phyloP scores from a whole-genome alignment of 2,329 filamentous ascomycete species.

The Colletotrichum sp. region DNA sequence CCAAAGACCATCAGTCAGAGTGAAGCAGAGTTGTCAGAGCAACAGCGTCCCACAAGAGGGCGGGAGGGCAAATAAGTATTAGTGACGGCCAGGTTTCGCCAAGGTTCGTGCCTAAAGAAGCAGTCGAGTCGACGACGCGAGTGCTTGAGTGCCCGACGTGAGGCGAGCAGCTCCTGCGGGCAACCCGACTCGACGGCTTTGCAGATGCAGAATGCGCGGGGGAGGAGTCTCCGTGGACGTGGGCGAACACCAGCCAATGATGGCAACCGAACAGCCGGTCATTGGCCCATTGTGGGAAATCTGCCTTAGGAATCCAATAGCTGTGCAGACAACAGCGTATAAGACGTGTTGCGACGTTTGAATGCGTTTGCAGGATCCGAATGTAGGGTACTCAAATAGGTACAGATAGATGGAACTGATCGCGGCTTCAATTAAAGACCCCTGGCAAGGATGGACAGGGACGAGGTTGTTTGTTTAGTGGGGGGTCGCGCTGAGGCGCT shows the following conservation, averaged over 20 bases:
- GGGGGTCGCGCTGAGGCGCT: background rate
- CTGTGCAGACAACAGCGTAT: background rate
- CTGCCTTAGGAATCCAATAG: background rate
- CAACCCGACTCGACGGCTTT: background rate
- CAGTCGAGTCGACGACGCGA: background rate
- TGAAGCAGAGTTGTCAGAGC: background rate
- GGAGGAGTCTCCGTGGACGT: constrained; percentile 4
- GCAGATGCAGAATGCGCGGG: background rate
- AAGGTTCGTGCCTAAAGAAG: background rate
- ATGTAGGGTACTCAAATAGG: background rate
- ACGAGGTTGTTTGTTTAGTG: background rate
- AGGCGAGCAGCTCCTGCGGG: background rate
- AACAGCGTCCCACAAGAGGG: background rate
- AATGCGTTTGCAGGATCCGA: background rate
- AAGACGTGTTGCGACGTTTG: background rate
- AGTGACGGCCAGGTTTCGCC: background rate
- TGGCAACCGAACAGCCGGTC: background rate
- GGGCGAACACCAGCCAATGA: constrained; percentile 12
- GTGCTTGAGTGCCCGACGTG: background rate
- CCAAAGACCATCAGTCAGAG: background rate
- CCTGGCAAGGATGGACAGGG: background rate
- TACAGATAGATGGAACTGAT: background rate
- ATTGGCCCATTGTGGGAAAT: background rate
- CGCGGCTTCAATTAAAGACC: background rate
- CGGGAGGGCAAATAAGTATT: background rate